Conservation (phyloP, 1,284 basidiomycete genomes). For the Caloboletus firmus region DNA sequence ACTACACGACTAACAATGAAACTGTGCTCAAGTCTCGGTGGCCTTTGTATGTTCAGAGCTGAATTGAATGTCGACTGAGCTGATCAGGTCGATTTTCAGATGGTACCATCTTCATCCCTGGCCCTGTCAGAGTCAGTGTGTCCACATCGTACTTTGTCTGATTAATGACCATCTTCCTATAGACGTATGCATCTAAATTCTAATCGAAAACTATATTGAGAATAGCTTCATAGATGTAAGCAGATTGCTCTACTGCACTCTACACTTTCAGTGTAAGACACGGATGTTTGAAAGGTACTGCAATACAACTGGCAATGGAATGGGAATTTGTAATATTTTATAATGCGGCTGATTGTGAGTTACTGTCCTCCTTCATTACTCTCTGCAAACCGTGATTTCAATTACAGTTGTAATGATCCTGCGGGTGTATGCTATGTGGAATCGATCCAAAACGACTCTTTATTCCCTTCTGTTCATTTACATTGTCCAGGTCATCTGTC, state of each 20-base stretch:
- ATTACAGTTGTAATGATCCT: no score
- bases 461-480: no score
- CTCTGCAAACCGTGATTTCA: no score
- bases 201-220: neutral
- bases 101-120: neutral
- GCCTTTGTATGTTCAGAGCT: constrained; percentile 4
- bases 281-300: neutral
- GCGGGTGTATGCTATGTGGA: no score
- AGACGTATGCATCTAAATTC: neutral
- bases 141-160: no score
- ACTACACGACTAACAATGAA: neutral
- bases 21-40: neutral
- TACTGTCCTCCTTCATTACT: no score
- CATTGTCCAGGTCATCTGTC: no score
- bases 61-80: neutral
- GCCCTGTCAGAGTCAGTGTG: neutral
- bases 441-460: no score
- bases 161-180: neutral
- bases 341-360: no score
- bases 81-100: neutral
- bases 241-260: neutral
- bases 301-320: neutral
- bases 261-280: no score
- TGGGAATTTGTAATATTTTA: neutral
- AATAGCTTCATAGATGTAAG: constrained; percentile 3